These are phyloP conservation scores for Magnolia officinalis DNA, from an alignment of 164 flowering plant species.

Conservation along the genomic window DNA sequence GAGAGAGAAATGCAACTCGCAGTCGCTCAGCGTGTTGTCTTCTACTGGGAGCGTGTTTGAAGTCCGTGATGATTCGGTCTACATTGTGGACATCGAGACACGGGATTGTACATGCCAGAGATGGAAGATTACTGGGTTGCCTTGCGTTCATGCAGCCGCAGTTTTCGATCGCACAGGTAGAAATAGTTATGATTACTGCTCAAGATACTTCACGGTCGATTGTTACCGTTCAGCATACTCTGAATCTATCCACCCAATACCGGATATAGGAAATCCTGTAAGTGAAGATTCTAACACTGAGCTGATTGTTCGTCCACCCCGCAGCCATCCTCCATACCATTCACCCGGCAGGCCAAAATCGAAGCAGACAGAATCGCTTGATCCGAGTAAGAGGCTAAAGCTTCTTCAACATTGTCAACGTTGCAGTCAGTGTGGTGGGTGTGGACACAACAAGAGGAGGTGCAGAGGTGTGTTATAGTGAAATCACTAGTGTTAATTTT, in stretches of 20 bases:
- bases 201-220: conserved; percentile 41
- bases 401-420: conserved; percentile 15
- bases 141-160: conserved; percentile 67
- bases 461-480: conserved; percentile 34
- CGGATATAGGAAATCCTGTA: conserved; percentile 15
- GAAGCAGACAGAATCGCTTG: conserved; percentile 21
- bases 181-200: conserved; percentile 46
- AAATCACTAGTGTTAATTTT: neutral
- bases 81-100: conserved; percentile 42
- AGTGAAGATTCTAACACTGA: conserved; percentile 19
- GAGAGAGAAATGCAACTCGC: conserved; percentile 38
- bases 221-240: conserved; percentile 37
- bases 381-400: conserved; percentile 17
- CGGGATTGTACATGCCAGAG: conserved; percentile 47
- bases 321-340: conserved; percentile 13
- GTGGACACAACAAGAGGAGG: conserved; percentile 60
- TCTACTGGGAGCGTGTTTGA: conserved; percentile 51
- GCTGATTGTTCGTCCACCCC: conserved; percentile 41
- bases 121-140: conserved; percentile 55
- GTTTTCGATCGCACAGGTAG: conserved; percentile 41
- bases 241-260: conserved; percentile 42
- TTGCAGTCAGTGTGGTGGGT: conserved; percentile 52
- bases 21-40: conserved; percentile 36
- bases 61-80: conserved; percentile 36
- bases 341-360: conserved; percentile 22